Evolutionary conservation across 2,329 filamentous ascomycete genomes (phyloP).

Genomic region (Pseudogymnoascus sp.): DNA sequence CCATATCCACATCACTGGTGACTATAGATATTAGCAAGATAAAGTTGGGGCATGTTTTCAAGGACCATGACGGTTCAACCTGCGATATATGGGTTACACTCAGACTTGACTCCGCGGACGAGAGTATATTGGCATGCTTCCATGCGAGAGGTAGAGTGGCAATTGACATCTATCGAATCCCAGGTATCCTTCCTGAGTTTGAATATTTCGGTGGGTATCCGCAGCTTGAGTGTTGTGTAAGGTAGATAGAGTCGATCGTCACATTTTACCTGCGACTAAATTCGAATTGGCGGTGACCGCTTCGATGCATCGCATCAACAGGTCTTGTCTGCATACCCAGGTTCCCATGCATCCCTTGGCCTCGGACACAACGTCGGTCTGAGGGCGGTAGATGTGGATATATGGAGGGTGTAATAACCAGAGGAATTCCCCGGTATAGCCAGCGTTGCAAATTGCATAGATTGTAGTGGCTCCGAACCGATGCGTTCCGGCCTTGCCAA

Average conservation of each 20-base stretch:
- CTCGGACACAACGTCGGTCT: neutral
- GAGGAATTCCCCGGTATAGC: neutral
- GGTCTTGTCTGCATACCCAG: neutral
- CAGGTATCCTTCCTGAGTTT: neutral
- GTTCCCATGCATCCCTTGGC: neutral
- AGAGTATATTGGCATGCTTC: neutral
- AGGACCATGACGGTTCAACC: neutral
- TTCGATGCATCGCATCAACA: neutral
- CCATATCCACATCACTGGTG: neutral
- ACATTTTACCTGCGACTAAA: neutral
- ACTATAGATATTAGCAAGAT: neutral
- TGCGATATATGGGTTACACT: neutral
- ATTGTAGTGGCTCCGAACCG: neutral
- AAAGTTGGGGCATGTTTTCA: neutral
- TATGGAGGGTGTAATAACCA: slow-evolving; percentile 9
- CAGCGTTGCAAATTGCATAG: slow-evolving; percentile 8
- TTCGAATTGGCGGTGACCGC: neutral
- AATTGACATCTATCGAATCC: neutral
- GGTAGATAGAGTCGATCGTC: neutral
- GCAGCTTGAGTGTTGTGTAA: neutral
- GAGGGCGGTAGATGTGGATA: neutral
- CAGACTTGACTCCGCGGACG: neutral
- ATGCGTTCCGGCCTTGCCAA: slow-evolving; percentile 10
- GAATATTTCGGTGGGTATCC: neutral
- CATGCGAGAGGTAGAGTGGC: neutral